Evolutionary conservation across 2,329 filamentous ascomycete genomes (phyloP), one percentile per base, ranked within the genome.

Genomic region (Botryotinia calthae): DNA sequence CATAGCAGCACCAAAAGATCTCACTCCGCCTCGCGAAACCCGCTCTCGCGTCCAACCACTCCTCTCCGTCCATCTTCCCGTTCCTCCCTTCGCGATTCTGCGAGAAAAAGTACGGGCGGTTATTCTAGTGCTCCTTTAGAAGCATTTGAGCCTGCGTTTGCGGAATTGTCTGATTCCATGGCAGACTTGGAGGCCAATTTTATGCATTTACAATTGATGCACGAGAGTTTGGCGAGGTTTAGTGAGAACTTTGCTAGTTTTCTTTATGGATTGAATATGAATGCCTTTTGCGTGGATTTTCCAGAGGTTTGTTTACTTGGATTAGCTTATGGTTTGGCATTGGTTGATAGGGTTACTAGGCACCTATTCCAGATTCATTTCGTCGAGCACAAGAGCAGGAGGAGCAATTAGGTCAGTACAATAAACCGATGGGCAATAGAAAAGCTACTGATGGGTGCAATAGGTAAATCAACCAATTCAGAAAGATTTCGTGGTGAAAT

Each of bases 221-320:
- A 99, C 80, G 95, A 98, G 84, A 97, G 93, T 79, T 83, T 99
- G 77, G 90, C 93, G 37, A 89, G 96, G 40, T 99, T 99, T 83
- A 95, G 91, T 82, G 96, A 99, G 86, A 97, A 93, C 80, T 99
- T 99, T 82, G 94, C 94, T 1, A 94, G 92, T 78, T 98, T 99
- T 79, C 84, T 99, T 63, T 99, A 98, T 79, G 96, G 96, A 2
- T 82, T 99, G 81, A 98, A 98, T 81, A 98, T 99, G 95, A 98
- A 98, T 82, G 96, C 96, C 1, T 99, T 98, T 81, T 98, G 95
- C 82, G 95, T 98, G 46, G 96, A 99, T 82, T 99, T 98, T 76
- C 93, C 94, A 0, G 96, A 99, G 89, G 94, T 94, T 83, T 10
- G 69, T 69, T 81, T 72, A n/a, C n/a, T 58, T 31, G 28, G 6